A percentile compares a stretch with the other conserved stretches of the same genome.
Conservation (phyloP, 2,329 filamentous ascomycete species). For the Pyrenophora seminiperda region DNA sequence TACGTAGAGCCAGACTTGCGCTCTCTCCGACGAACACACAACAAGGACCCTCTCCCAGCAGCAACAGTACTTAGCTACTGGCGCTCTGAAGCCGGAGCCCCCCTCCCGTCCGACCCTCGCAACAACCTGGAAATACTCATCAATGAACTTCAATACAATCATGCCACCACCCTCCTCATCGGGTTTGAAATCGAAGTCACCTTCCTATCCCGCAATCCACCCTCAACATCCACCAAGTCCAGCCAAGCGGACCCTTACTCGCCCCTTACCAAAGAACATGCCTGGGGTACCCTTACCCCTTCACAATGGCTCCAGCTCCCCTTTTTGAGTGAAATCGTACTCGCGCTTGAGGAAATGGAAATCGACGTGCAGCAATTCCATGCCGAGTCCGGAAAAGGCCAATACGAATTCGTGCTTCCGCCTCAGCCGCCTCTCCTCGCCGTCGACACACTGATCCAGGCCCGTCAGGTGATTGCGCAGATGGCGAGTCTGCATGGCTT, state of each 20-base stretch:
- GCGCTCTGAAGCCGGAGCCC: conserved; percentile 59
- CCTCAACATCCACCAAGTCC: conserved; percentile 29
- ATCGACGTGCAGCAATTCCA: conserved; percentile 76
- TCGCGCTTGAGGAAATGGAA: conserved; percentile 63
- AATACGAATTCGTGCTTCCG: conserved; percentile 77
- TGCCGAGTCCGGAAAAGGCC: conserved; percentile 72
- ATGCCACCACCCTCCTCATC: conserved; percentile 64
- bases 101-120: conserved; percentile 65
- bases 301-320: conserved; percentile 65
- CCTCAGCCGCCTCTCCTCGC: conserved; percentile 67
- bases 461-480: conserved; percentile 70
- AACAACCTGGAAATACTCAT: conserved; percentile 54
- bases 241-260: conserved; percentile 34
- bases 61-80: conserved; percentile 72
- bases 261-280: conserved; percentile 67
- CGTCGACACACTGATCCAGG: conserved; percentile 72
- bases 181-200: conserved; percentile 85
- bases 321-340: conserved; percentile 69
- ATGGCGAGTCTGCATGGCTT: conserved; percentile 67
- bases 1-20: conserved; percentile 68
- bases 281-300: conserved; percentile 70
- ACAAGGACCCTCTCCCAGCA: conserved; percentile 56
- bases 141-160: conserved; percentile 56
- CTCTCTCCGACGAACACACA: conserved; percentile 62
- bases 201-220: conserved; percentile 61